These are phyloP conservation scores for Plasmodium malariae DNA, from an alignment of 169 alveolate species.

Conservation along the genomic window DNA sequence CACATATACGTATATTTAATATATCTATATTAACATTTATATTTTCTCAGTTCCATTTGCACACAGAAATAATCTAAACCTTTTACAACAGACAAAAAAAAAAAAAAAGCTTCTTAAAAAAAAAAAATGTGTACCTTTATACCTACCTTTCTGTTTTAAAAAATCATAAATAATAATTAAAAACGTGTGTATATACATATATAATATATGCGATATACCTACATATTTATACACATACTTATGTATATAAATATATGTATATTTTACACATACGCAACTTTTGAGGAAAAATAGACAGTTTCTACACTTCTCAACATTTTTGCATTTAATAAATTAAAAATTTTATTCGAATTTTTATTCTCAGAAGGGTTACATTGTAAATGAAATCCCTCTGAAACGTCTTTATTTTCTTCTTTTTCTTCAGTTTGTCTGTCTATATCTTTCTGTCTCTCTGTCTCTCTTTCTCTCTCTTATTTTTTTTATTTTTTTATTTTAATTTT, in stretches of 20 bases:
- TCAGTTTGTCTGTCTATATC: too few species aligned
- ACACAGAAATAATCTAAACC: neutral
- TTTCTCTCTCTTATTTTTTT: neutral
- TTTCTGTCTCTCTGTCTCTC: neutral
- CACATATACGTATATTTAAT: neutral
- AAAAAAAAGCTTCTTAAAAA: neutral
- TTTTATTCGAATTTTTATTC: neutral
- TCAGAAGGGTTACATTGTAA: neutral
- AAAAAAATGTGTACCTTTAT: too few species aligned
- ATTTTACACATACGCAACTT: too few species aligned
- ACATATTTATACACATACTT: conserved; percentile 19
- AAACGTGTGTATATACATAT: neutral
- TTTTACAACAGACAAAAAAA: conserved; percentile 19
- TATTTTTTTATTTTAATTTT: neutral
- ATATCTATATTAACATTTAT: neutral
- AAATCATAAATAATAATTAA: too few species aligned
- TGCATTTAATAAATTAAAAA: neutral
- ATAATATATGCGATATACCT: neutral
- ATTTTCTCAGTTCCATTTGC: neutral
- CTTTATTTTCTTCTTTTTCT: too few species aligned
- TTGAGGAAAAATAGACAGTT: neutral
- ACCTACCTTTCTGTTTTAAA: too few species aligned
- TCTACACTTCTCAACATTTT: neutral
- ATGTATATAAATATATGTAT: neutral
- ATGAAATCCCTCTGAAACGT: neutral